Conservation (phyloP, 2,329 filamentous ascomycete species). For the Nemania sp. region DNA sequence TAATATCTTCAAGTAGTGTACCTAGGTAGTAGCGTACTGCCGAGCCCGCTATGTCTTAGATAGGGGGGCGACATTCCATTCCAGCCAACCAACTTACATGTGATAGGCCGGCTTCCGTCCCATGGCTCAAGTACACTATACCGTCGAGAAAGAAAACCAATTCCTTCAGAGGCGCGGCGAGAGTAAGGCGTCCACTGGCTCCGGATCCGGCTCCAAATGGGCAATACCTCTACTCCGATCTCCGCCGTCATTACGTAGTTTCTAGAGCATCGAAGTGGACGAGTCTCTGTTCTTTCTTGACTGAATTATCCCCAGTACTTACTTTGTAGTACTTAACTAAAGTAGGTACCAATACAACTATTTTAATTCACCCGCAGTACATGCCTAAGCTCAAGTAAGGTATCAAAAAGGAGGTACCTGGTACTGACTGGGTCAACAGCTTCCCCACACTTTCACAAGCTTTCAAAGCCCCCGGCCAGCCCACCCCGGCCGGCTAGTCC, state of each 20-base stretch:
- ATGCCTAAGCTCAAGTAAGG: too few relatives aligned
- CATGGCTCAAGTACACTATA: too few relatives aligned
- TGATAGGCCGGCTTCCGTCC: conserved; percentile 19
- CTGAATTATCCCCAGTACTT: too few relatives aligned
- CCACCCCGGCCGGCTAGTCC: conserved; percentile 33
- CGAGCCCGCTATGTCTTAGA: not conserved
- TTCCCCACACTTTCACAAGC: conserved; percentile 44
- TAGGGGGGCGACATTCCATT: conserved; percentile 7
- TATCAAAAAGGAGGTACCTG: not conserved
- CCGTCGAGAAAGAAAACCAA: conserved; percentile 1
- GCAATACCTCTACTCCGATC: not conserved
- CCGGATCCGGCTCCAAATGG: not conserved
- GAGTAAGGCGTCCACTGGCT: not conserved
- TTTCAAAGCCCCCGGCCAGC: conserved; percentile 29
- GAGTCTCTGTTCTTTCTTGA: too few relatives aligned
- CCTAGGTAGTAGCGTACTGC: not conserved
- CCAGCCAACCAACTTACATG: conserved; percentile 24
- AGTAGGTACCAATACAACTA: too few relatives aligned
- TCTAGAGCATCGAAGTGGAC: not conserved
- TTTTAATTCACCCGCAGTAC: too few relatives aligned
- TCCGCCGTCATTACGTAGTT: not conserved
- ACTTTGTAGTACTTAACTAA: too few relatives aligned
- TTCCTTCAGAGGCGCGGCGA: not conserved
- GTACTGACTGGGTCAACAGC: not conserved
- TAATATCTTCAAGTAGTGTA: not conserved